These are phyloP conservation scores for Aspergillus sp. DNA, from an alignment of 2,329 filamentous ascomycete genomes.

Conservation along the genomic window DNA sequence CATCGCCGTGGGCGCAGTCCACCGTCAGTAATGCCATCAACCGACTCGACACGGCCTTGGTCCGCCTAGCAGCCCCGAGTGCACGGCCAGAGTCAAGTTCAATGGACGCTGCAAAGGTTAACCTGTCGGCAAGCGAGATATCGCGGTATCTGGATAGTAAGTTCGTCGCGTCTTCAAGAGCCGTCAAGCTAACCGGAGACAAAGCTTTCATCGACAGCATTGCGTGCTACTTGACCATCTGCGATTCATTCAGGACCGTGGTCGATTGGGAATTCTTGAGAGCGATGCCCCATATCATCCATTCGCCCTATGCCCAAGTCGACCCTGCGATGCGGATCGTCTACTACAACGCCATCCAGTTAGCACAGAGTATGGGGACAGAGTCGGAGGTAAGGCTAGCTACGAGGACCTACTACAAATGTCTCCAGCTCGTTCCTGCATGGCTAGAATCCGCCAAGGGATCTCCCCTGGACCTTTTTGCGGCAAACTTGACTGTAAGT, in stretches of 20 bases:
- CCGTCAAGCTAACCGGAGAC: not conserved
- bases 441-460: conserved; percentile 11
- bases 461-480: conserved; percentile 8
- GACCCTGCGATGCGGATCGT: conserved; percentile 7
- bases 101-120: not conserved
- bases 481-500: conserved; percentile 7
- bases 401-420: conserved; percentile 7
- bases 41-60: conserved; percentile 7
- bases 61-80: conserved; percentile 1
- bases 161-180: not conserved
- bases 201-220: not conserved
- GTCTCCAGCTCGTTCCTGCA: not conserved
- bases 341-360: conserved; percentile 10
- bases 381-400: not conserved
- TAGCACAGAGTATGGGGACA: not conserved
- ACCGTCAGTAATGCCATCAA: conserved; percentile 7
- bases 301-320: conserved; percentile 5
- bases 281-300: conserved; percentile 7
- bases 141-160: conserved; percentile 5
- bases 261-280: conserved; percentile 1
- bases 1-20: conserved; percentile 1
- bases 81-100: not conserved
- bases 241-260: not conserved
- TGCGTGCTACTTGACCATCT: not conserved
- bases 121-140: not conserved